Evolutionary conservation across 768 basidiomycete genomes (phyloP), one percentile per base, ranked within the genome.

Genomic region (Grammothele lineata): DNA sequence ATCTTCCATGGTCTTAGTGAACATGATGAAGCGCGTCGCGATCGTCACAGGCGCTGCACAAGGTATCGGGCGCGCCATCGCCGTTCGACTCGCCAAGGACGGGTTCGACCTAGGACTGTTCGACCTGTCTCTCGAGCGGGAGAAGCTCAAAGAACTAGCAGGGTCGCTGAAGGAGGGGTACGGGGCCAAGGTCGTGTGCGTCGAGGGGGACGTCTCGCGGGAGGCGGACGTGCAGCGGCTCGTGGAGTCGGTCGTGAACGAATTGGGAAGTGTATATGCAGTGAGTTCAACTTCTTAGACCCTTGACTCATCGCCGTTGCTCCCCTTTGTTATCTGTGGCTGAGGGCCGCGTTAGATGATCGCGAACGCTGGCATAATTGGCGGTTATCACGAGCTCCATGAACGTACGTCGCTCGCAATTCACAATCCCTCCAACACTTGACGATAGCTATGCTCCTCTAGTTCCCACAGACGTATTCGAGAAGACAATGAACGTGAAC

Each of bases 231-330:
- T 78, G 2, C 60, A 70, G 45, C 47, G 24, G 2, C 65, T 79
- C 62, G 57, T 80, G 1, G 60, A 60, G 2, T 41, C 40, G 0
- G 54, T 57, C 12, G 55, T 60, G 1, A 24, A 62, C 2, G 48
- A 55, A 3, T 59, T 77, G 5, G 77, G 76, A 1, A 75, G 74
- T 1, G 48, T 80, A 15, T 71, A 78, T 51, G 73, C 76, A 14
- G 77, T 76, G 43, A 48, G 75, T 15, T 4, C 14, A 4, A 4
- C 18, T 12, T 21, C n/a, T n/a, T n/a, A n/a, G n/a, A n/a, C n/a
- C n/a, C n/a, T n/a, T n/a, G n/a, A n/a, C n/a, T n/a, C n/a, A n/a
- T n/a, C n/a, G n/a, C n/a, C n/a, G n/a, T n/a, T n/a, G n/a, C n/a
- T n/a, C n/a, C n/a, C n/a, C n/a, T n/a, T n/a, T n/a, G n/a, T n/a